Evolutionary conservation across 495 filamentous ascomycete genomes (phyloP).

Genomic region (Hamigera avellanea): DNA sequence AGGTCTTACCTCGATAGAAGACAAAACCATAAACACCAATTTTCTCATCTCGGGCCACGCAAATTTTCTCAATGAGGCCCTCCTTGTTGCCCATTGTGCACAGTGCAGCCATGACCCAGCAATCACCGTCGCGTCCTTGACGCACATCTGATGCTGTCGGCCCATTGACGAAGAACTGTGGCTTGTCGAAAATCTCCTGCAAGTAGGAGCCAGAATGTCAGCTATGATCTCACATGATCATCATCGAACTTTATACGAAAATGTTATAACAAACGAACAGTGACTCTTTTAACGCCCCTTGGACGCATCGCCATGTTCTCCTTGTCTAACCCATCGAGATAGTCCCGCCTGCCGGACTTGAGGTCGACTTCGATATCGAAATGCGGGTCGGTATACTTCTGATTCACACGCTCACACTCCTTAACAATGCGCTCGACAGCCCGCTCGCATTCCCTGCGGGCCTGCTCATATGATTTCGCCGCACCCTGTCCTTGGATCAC

Average conservation of each 20-base stretch:
- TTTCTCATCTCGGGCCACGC: constrained; percentile 66
- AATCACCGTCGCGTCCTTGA: constrained; percentile 73
- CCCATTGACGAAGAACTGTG: constrained; percentile 76
- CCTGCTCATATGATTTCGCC: constrained; percentile 59
- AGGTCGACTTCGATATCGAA: constrained; percentile 82
- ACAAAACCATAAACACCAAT: constrained; percentile 94
- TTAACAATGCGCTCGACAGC: constrained; percentile 74
- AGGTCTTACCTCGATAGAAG: constrained; percentile 60
- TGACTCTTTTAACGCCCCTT: constrained; percentile 52
- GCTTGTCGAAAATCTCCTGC: constrained; percentile 76
- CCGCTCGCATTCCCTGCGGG: constrained; percentile 51
- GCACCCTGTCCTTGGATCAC: constrained; percentile 43
- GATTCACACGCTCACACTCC: constrained; percentile 75
- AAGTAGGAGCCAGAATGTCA: constrained; percentile 1
- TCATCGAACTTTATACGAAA: neutral
- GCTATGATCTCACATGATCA: neutral
- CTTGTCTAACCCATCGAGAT: constrained; percentile 47
- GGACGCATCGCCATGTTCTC: constrained; percentile 35
- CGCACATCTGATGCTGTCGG: constrained; percentile 73
- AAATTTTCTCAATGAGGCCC: constrained; percentile 67
- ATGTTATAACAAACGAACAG: constrained; percentile 21
- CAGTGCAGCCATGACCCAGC: constrained; percentile 84
- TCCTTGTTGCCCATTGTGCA: constrained; percentile 74
- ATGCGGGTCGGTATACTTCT: constrained; percentile 81
- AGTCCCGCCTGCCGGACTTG: constrained; percentile 47